Evolutionary conservation across 306 rosid genomes (phyloP).

Genomic region (Cucumis sativus): DNA sequence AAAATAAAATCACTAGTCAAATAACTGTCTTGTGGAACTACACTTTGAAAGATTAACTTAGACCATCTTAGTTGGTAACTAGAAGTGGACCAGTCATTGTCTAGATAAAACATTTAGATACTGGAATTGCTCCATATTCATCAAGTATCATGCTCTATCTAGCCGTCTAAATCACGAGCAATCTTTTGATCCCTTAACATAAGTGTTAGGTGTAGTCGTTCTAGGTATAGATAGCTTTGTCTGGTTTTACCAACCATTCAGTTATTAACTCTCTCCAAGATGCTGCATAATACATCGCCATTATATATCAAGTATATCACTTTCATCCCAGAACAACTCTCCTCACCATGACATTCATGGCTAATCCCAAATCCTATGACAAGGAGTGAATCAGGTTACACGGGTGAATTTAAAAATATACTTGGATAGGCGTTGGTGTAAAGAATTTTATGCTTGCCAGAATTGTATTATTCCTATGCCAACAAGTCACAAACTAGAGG

Average conservation of each 20-base stretch:
- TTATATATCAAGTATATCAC: background rate
- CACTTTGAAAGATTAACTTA: background rate
- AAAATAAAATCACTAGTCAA: conserved; percentile 10
- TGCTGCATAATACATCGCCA: background rate
- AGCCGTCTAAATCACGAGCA: background rate
- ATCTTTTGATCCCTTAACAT: background rate
- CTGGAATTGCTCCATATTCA: background rate
- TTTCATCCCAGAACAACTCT: background rate
- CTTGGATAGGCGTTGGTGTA: background rate
- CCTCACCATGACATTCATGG: background rate
- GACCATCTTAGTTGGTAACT: background rate
- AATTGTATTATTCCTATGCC: background rate
- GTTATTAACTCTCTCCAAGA: background rate
- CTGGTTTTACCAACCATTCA: background rate
- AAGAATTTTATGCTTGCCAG: background rate
- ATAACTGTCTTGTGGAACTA: background rate
- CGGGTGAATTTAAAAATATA: too few relatives aligned
- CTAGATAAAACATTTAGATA: background rate
- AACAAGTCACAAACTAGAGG: background rate
- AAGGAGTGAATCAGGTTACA: background rate
- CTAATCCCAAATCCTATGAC: background rate
- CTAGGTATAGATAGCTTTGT: background rate
- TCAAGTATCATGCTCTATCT: background rate
- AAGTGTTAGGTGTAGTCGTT: background rate
- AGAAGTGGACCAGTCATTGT: background rate